Base-by-base conservation (phyloP, 2,329 filamentous ascomycete species). In the Talaromyces pinophilus region DNA sequence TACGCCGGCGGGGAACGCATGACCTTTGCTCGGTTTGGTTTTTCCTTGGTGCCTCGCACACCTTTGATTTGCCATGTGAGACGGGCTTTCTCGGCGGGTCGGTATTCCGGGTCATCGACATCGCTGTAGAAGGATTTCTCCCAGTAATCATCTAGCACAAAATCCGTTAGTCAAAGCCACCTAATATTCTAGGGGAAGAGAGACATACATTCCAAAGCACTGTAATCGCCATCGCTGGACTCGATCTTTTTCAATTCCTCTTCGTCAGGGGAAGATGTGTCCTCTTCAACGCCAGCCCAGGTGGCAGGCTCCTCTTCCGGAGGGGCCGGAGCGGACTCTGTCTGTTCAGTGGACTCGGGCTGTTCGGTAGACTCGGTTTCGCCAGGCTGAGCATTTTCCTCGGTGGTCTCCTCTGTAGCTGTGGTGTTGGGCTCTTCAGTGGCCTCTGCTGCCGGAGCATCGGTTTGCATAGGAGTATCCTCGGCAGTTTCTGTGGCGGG, bases 41-140 rank as follows among this genome's bases (percentile, higher is more conserved):
- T 82, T 59, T 88, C 85, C 61, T 81, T 83, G 13, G 86, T 88
- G 59, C 87, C 87, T 67, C 88, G 85, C 71, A 87, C 85, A 48
- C 82, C 80, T 38, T 85, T 82, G 52, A 89, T 79, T 57, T 80
- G 78, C 87, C 87, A 89, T 19, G 86, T 82, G 30, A 89, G 82
- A 38, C 84, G 82, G 48, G 85, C 84, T 67, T 81, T 84, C 67
- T 83, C 82, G n/a, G 76, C 75, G 6, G 85, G 82, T 11, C 77
- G 77, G 69, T 86, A 83, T 67, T 88, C 86, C 0, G 86, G 85
- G 69, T 89, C 86, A 6, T 88, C 82, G 8, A 87, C 76, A 3
- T 83, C 79, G 30, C 81, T 78, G 70, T 85, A 88, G 8, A 87
- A 84, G 69, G 82, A 80, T 67, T 82, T 82, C 72, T 88, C 84